Evolutionary conservation across 2,329 filamentous ascomycete species (phyloP).

Genomic region (Epichloe uncinata): DNA sequence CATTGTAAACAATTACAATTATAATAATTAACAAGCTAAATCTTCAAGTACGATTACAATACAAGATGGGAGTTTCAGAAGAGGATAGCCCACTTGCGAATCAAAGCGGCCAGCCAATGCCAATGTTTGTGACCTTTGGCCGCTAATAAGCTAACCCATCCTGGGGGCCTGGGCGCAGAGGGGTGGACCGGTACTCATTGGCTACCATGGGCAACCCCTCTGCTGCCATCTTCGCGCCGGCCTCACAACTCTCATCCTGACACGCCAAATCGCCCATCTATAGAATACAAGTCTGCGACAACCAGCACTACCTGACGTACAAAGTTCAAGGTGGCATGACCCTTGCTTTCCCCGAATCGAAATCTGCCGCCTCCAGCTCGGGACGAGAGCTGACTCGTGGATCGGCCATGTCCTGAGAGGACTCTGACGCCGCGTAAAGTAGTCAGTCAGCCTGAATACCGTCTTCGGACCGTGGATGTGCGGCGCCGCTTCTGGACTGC

Average conservation of each 20-base stretch:
- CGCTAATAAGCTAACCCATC: background rate
- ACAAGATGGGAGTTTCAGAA: no score
- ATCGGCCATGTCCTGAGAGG: slow-evolving; percentile 22
- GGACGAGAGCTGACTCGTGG: slow-evolving; percentile 16
- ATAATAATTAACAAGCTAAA: no score
- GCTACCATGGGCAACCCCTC: background rate
- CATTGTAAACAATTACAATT: no score
- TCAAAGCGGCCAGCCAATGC: no score
- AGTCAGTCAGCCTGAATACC: slow-evolving; percentile 1
- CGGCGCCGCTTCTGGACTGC: background rate
- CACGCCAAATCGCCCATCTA: background rate
- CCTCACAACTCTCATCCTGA: slow-evolving; percentile 1
- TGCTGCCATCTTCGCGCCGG: background rate
- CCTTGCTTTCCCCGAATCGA: slow-evolving; percentile 6
- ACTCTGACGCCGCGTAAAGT: slow-evolving; percentile 14
- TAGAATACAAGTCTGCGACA: background rate
- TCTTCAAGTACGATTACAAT: no score
- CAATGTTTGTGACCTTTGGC: background rate
- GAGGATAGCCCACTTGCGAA: no score
- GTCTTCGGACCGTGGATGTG: background rate
- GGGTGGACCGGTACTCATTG: background rate
- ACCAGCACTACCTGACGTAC: background rate
- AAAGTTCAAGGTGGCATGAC: slow-evolving; percentile 10
- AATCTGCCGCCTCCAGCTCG: slow-evolving; percentile 14
- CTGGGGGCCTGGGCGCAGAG: background rate